Percentiles rank a stretch among this genome's conserved stretches.
These are phyloP conservation scores for Parastagonospora avenae DNA, from an alignment of 2,329 filamentous ascomycete species.

Conservation along the genomic window DNA sequence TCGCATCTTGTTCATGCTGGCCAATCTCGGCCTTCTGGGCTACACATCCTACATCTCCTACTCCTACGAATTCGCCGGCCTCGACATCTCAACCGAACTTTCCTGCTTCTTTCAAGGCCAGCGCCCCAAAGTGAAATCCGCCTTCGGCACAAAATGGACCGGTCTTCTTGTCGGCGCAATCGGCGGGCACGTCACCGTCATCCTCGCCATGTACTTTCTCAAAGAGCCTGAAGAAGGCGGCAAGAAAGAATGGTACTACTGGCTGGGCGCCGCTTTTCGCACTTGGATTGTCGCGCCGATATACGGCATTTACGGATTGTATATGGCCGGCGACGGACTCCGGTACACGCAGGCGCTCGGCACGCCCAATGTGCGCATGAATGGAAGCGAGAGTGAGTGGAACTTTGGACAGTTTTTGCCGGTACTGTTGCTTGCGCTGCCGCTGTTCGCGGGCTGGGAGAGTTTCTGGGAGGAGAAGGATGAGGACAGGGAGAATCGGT, in stretches of 20 bases:
- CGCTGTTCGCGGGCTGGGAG: slow-evolving; percentile 41
- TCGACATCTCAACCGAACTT: slow-evolving; percentile 25
- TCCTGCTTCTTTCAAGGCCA: slow-evolving; percentile 36
- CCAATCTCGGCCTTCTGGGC: slow-evolving; percentile 32
- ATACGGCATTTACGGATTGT: slow-evolving; percentile 37
- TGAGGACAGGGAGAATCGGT: slow-evolving; percentile 25
- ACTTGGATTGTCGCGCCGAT: slow-evolving; percentile 39
- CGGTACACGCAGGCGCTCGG: slow-evolving; percentile 34
- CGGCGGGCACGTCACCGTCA: slow-evolving; percentile 35
- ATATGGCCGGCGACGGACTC: slow-evolving; percentile 28
- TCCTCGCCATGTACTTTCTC: slow-evolving; percentile 37
- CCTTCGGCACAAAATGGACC: slow-evolving; percentile 37
- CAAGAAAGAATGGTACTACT: slow-evolving; percentile 25
- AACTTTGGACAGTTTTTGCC: slow-evolving; percentile 40
- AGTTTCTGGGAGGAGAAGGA: slow-evolving; percentile 36
- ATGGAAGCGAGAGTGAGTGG: slow-evolving; percentile 33
- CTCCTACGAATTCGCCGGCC: slow-evolving; percentile 30
- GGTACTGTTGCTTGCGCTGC: slow-evolving; percentile 34
- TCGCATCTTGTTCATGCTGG: slow-evolving; percentile 39
- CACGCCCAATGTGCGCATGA: slow-evolving; percentile 21
- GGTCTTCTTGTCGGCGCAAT: slow-evolving; percentile 35
- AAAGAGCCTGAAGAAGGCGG: slow-evolving; percentile 13
- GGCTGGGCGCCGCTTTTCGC: slow-evolving; percentile 27
- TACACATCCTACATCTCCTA: slow-evolving; percentile 40
- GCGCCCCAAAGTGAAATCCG: slow-evolving; percentile 23